These are phyloP conservation scores for Erythrophleum ivorense DNA, from an alignment of 331 rosid species.

Conservation along the genomic window DNA sequence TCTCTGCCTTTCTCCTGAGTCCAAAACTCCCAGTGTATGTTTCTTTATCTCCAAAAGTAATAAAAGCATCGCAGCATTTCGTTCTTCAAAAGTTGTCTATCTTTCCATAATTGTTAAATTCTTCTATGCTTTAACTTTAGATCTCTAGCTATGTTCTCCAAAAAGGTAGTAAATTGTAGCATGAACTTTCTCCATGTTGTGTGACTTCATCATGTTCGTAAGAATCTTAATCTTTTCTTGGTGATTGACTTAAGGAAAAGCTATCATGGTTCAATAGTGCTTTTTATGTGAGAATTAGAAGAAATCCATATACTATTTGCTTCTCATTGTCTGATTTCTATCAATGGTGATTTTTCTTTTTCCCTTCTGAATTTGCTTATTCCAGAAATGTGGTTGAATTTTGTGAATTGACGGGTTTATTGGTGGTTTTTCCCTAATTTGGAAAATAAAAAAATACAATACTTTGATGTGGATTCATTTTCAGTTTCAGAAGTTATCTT, in stretches of 20 bases:
- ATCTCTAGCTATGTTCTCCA: not conserved
- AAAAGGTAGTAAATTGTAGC: slow-evolving; percentile 1
- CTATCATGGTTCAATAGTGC: not conserved
- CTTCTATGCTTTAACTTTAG: slow-evolving; percentile 15
- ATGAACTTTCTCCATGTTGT: slow-evolving; percentile 13
- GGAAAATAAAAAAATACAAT: not conserved
- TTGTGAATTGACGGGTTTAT: not conserved
- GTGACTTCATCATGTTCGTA: not conserved
- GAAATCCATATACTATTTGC: not conserved
- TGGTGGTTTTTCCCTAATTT: not conserved
- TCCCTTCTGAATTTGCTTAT: not conserved
- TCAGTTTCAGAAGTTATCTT: slow-evolving; percentile 10
- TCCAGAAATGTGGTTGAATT: slow-evolving; percentile 20
- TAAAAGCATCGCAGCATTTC: not conserved
- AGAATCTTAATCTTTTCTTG: not conserved
- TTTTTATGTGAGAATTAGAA: not conserved
- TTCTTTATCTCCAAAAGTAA: slow-evolving; percentile 25
- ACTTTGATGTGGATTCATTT: not conserved
- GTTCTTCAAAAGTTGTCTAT: not conserved
- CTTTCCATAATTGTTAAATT: not conserved
- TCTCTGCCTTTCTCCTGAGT: slow-evolving; percentile 66
- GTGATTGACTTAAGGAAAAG: not conserved
- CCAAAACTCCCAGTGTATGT: slow-evolving; percentile 60
- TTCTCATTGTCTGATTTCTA: not conserved
- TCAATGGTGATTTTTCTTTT: not conserved